These are phyloP conservation scores for Candida sonorensis DNA, from an alignment of 805 yeast species.

Conservation along the genomic window DNA sequence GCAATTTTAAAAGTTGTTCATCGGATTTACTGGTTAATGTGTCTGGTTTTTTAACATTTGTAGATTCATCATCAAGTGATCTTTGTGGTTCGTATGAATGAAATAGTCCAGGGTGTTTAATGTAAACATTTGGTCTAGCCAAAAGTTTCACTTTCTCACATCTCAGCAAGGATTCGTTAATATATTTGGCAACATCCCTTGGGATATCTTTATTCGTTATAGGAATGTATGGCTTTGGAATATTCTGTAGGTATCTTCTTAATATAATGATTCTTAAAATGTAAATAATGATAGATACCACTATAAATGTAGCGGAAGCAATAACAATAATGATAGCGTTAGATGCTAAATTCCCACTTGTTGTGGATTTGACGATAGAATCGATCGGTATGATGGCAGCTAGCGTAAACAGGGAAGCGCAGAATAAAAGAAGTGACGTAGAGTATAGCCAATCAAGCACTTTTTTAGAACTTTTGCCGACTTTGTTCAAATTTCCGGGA, in stretches of 20 bases:
- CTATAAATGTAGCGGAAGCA: conserved; percentile 55
- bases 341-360: conserved; percentile 54
- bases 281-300: conserved; percentile 44
- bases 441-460: conserved; percentile 37
- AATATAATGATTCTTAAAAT: conserved; percentile 53
- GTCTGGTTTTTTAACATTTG: neutral
- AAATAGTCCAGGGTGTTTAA: conserved; percentile 46
- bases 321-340: conserved; percentile 77
- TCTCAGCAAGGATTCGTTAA: conserved; percentile 33
- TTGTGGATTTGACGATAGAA: conserved; percentile 54
- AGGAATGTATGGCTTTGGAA: conserved; percentile 76
- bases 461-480: conserved; percentile 15
- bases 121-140: conserved; percentile 36
- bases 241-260: conserved; percentile 57
- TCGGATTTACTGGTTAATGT: neutral
- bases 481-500: conserved; percentile 9
- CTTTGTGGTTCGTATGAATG: conserved; percentile 9
- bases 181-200: conserved; percentile 31
- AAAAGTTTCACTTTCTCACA: conserved; percentile 34
- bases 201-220: conserved; percentile 55
- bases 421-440: conserved; percentile 33
- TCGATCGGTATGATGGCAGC: conserved; percentile 74
- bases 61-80: conserved; percentile 2
- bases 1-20: conserved; percentile 7
- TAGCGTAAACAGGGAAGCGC: conserved; percentile 45